phyloP scores from a whole-genome alignment of 176 grass and related monocot genomes.

The Pontederia crassipes region DNA sequence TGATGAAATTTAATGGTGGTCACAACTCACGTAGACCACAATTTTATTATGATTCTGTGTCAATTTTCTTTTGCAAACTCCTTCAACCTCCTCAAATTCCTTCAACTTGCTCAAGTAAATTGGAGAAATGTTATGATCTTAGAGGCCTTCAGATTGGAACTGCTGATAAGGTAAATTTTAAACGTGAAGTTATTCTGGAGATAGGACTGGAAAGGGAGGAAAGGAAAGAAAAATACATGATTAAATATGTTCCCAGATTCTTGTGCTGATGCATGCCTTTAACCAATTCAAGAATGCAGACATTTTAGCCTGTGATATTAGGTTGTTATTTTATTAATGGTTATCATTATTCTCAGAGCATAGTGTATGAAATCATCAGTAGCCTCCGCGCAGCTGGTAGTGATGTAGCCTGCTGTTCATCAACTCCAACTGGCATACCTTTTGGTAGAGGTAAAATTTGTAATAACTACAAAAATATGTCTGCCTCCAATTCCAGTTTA shows the following conservation, averaged over 20 bases:
- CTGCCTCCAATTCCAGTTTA: background rate
- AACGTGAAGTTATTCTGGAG: background rate
- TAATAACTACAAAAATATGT: constrained; percentile 1
- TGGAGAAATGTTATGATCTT: constrained; percentile 68
- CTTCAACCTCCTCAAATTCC: constrained; percentile 78
- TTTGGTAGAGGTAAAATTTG: constrained; percentile 32
- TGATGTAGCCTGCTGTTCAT: constrained; percentile 77
- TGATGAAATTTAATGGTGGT: constrained; percentile 97
- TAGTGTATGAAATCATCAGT: constrained; percentile 94
- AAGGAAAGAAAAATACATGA: too few species aligned
- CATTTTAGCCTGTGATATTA: constrained; percentile 1
- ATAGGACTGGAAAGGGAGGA: too few species aligned
- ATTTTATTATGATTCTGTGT: constrained; percentile 98
- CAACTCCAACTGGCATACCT: constrained; percentile 44
- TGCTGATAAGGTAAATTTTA: constrained; percentile 59
- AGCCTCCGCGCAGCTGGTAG: constrained; percentile 51
- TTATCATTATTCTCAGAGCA: constrained; percentile 44
- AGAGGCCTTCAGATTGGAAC: constrained; percentile 52
- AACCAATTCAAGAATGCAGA: background rate
- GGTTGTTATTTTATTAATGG: constrained; percentile 9
- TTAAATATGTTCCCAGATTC: too few species aligned
- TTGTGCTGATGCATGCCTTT: too few species aligned
- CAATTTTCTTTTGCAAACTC: constrained; percentile 97
- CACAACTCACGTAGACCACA: constrained; percentile 92
- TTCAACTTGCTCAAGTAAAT: constrained; percentile 55